Evolutionary conservation across 352 stramenopile species (phyloP), one percentile per base, ranked within the genome.

Genomic region (Peronospora destructor): DNA sequence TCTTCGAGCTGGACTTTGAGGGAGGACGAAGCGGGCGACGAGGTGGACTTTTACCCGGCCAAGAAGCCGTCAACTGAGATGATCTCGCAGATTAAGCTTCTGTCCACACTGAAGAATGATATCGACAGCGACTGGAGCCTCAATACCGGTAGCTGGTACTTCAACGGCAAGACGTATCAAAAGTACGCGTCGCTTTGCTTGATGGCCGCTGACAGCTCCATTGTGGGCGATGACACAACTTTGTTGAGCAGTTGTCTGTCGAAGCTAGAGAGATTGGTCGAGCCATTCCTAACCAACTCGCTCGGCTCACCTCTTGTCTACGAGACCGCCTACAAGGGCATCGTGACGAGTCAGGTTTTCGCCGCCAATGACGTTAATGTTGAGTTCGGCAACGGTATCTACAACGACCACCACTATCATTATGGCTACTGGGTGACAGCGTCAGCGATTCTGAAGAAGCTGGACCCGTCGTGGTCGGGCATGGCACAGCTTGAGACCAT

Each of bases 391-490:
- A 91, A 87, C 51, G 65, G 56, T n/a, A 68, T 91, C 28, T 91
- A 91, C 71, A 91, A 91, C 53, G 79, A 91, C 45, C 76, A 91
- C 55, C 74, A 91, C 49, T 88, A 85, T 45, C 80, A 91, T 58
- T 91, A 85, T 51, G 76, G 76, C 17, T 91, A 91, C 66, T 91
- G 76, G 76, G 54, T 91, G 5, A 71, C 64, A 7, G 73, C 63
- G 0, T 84, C 75, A 0, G 80, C 80, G 6, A 88, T 91, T 32
- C 44, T 85, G 9, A 73, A 69, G 41, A 74, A 85, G 40, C 49
- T 88, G 2, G 66, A 91, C 43, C 80, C 76, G 13, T 64, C 53
- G 0, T 88, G 75, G 75, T 63, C 37, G 26, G 57, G 66, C 0
- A 79, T 85, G 60, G 28, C 38, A 0, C 61, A 77, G 32, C 61